Evolutionary conservation across 495 filamentous ascomycete genomes (phyloP).

Genomic region (Trichoderma erinaceum): DNA sequence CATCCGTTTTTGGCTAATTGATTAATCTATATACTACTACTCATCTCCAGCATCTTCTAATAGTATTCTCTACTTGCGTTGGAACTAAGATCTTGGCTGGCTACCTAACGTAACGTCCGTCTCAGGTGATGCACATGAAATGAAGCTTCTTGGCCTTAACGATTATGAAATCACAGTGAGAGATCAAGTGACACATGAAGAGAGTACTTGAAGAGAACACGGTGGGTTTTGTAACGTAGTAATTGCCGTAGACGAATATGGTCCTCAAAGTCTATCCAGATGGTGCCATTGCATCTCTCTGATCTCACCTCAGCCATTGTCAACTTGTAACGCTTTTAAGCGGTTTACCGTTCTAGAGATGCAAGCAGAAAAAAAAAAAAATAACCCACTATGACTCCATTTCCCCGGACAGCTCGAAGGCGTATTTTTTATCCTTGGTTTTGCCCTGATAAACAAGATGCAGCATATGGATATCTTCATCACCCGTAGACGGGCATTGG

Average conservation of each 20-base stretch:
- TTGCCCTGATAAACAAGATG: no score
- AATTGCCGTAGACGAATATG: background rate
- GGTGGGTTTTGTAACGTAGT: background rate
- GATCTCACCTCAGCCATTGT: background rate
- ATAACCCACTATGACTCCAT: no score
- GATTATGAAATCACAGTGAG: no score
- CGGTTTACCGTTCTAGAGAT: no score
- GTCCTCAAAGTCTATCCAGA: background rate
- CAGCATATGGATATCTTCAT: no score
- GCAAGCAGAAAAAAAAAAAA: no score
- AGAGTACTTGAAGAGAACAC: background rate
- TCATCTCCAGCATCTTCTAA: background rate
- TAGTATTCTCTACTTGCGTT: background rate
- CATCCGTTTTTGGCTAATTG: background rate
- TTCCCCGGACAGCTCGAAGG: no score
- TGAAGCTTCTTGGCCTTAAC: no score
- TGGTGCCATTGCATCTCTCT: background rate
- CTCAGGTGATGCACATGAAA: background rate
- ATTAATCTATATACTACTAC: background rate
- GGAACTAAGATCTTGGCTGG: background rate
- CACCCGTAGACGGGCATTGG: no score
- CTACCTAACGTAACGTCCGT: background rate
- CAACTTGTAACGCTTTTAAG: no score
- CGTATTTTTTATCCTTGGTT: no score
- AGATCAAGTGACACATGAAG: no score